These are phyloP conservation scores for Prillingera fragicola DNA, from an alignment of 1,284 basidiomycete genomes.

Conservation along the genomic window DNA sequence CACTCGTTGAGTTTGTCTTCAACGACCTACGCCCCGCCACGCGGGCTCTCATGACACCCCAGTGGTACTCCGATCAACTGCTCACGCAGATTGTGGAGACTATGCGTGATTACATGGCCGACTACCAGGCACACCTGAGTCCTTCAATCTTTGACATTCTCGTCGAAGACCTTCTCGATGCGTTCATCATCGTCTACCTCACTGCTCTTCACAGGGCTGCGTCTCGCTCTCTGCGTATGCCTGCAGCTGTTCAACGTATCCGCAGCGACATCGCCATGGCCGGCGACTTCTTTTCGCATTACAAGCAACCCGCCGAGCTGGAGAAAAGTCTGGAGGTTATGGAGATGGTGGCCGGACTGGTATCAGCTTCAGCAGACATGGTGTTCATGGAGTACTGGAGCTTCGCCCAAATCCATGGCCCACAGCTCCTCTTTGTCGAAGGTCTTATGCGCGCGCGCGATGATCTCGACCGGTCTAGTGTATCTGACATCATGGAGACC, in stretches of 20 bases:
- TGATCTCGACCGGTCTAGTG: conserved; percentile 80
- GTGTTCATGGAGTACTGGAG: conserved; percentile 92
- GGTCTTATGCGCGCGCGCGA: conserved; percentile 80
- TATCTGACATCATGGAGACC: conserved; percentile 90
- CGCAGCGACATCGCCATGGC: conserved; percentile 72
- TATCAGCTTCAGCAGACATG: conserved; percentile 86
- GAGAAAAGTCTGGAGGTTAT: conserved; percentile 79
- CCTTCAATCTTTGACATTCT: conserved; percentile 85
- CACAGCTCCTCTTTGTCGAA: conserved; percentile 87
- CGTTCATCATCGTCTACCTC: conserved; percentile 86
- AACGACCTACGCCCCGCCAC: conserved; percentile 87
- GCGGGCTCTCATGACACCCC: conserved; percentile 71
- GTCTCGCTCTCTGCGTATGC: conserved; percentile 71
- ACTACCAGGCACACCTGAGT: conserved; percentile 88
- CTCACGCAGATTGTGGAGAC: conserved; percentile 84
- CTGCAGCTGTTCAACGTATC: conserved; percentile 73
- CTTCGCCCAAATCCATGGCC: conserved; percentile 93
- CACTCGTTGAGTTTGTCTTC: conserved; percentile 89
- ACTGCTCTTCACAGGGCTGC: conserved; percentile 75
- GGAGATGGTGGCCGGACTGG: conserved; percentile 73
- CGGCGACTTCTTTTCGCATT: conserved; percentile 72
- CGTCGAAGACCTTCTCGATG: conserved; percentile 86
- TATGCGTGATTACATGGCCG: conserved; percentile 89
- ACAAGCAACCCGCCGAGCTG: conserved; percentile 75
- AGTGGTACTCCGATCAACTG: conserved; percentile 64